Evolutionary conservation across 164 flowering plant genomes (phyloP).

Genomic region (Vitis vinifera): ASM3070453v1 NC_081822.1:11109001-11109500

Average conservation of each 20-base stretch:
- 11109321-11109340: slow-evolving; percentile 58
- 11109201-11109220: slow-evolving; percentile 57
- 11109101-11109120: slow-evolving; percentile 51
- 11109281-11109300: slow-evolving; percentile 66
- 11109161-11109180: slow-evolving; percentile 60
- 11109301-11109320: slow-evolving; percentile 74
- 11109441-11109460: slow-evolving; percentile 30
- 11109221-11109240: slow-evolving; percentile 91
- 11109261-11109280: slow-evolving; percentile 72
- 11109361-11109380: slow-evolving; percentile 57
- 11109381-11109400: slow-evolving; percentile 45
- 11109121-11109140: slow-evolving; percentile 65
- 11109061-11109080: slow-evolving; percentile 40
- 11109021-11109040: slow-evolving; percentile 71
- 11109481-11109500: slow-evolving; percentile 48
- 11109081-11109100: slow-evolving; percentile 58
- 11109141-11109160: slow-evolving; percentile 67
- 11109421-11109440: slow-evolving; percentile 35
- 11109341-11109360: slow-evolving; percentile 50
- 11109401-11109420: slow-evolving; percentile 63
- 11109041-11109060: slow-evolving; percentile 92
- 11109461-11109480: slow-evolving; percentile 33
- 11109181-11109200: slow-evolving; percentile 32
- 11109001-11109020: slow-evolving; percentile 78
- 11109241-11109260: slow-evolving; percentile 83